Evolutionary conservation across 345 rosid species (phyloP).

Genomic region (Noccaea bulbosa): DNA sequence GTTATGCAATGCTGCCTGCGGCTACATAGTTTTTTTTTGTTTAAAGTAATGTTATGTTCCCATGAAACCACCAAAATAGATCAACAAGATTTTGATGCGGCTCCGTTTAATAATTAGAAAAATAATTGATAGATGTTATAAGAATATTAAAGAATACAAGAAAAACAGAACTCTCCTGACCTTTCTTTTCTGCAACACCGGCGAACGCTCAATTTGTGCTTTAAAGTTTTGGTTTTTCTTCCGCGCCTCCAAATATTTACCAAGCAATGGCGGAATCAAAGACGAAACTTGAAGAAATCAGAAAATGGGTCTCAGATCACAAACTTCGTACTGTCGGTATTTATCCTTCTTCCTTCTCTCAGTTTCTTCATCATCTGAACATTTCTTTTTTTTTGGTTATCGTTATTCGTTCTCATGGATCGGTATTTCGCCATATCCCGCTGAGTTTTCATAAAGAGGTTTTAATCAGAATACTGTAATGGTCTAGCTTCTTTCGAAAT

Average conservation of each 20-base stretch:
- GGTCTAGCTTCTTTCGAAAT: not conserved
- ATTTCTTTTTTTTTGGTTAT: not conserved
- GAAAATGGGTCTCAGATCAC: conserved; percentile 80
- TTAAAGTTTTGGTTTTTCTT: not conserved
- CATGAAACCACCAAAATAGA: too few species aligned
- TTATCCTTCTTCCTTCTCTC: not conserved
- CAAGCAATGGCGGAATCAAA: conserved; percentile 69
- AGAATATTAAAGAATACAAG: not conserved
- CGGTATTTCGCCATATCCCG: not conserved
- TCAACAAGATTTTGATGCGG: too few species aligned
- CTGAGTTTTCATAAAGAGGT: too few species aligned
- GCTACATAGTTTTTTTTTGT: too few species aligned
- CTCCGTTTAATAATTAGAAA: too few species aligned
- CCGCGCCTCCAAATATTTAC: conserved; percentile 36
- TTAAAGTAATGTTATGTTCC: too few species aligned
- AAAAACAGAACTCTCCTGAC: not conserved
- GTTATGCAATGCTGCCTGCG: too few species aligned
- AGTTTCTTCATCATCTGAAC: not conserved
- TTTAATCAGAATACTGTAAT: not conserved
- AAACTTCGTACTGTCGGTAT: conserved; percentile 90
- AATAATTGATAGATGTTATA: too few species aligned
- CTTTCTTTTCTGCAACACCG: not conserved
- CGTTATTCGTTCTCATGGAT: not conserved
- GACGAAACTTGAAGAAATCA: conserved; percentile 53
- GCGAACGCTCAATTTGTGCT: not conserved